These are phyloP conservation scores for Nitzschia inconspicua DNA, from an alignment of 108 stramenopile genomes.

Conservation along the genomic window DNA sequence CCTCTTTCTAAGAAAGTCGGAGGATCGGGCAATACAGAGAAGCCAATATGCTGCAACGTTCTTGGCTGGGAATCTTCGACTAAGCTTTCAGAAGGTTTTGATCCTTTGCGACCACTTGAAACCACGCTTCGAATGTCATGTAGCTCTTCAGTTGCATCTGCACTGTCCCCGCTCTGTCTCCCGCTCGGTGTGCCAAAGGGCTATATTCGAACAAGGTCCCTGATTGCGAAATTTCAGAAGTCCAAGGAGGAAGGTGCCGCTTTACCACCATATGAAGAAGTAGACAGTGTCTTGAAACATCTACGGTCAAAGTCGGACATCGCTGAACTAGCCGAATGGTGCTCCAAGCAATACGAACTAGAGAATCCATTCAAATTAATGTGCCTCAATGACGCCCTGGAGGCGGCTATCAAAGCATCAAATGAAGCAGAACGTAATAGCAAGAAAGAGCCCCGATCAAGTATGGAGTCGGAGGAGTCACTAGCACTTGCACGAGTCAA, in stretches of 20 bases:
- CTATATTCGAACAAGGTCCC: conserved; percentile 64
- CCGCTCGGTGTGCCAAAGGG: conserved; percentile 68
- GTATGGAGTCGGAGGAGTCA: conserved; percentile 17
- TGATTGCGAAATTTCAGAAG: conserved; percentile 49
- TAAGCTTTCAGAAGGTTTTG: conserved; percentile 34
- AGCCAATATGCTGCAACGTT: background rate
- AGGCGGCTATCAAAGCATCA: conserved; percentile 66
- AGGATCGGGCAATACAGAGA: background rate
- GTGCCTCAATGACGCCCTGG: conserved; percentile 69
- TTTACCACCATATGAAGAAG: conserved; percentile 58
- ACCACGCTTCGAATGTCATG: conserved; percentile 30
- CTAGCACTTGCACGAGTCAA: conserved; percentile 58
- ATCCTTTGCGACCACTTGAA: conserved; percentile 65
- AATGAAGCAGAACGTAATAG: conserved; percentile 46
- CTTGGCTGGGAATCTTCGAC: conserved; percentile 31
- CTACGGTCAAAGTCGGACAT: conserved; percentile 47
- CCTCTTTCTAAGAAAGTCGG: conserved; percentile 26
- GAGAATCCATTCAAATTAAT: conserved; percentile 37
- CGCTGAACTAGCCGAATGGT: conserved; percentile 79
- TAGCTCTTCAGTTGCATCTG: conserved; percentile 32
- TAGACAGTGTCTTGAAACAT: conserved; percentile 56
- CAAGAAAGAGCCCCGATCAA: background rate
- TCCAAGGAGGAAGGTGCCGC: conserved; percentile 29
- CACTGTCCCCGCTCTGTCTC: conserved; percentile 69
- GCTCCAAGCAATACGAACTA: conserved; percentile 48